These are phyloP conservation scores for Diplodia intermedia DNA, from an alignment of 2,329 filamentous ascomycete genomes.

Conservation along the genomic window DNA sequence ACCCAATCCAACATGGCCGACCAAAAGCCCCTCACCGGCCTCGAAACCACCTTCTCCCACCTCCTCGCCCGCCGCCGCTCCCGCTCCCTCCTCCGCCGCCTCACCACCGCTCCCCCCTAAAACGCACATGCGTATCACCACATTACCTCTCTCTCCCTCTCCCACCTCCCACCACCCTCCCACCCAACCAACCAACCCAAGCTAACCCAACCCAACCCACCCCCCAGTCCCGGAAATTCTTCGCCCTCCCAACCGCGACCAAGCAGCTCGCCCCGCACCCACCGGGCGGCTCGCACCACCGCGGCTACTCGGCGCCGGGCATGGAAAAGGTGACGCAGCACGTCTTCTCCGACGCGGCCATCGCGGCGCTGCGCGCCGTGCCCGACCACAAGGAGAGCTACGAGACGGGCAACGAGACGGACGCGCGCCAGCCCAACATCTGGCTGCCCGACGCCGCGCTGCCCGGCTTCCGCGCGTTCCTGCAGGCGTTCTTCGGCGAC, in stretches of 20 bases:
- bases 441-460: conserved; percentile 50
- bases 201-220: not conserved
- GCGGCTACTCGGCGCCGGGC: conserved; percentile 50
- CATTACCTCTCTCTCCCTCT: not conserved
- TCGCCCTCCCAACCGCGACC: conserved; percentile 44
- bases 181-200: too few species aligned
- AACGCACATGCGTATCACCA: too few species aligned
- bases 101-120: conserved; percentile 40
- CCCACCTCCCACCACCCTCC: not conserved
- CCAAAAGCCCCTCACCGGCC: conserved; percentile 19
- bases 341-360: conserved; percentile 37
- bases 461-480: conserved; percentile 47
- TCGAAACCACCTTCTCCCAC: conserved; percentile 40
- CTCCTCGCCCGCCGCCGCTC: conserved; percentile 51
- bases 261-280: conserved; percentile 52
- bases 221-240: conserved; percentile 46
- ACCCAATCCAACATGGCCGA: not conserved
- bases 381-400: conserved; percentile 48
- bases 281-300: conserved; percentile 47
- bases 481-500: conserved; percentile 41
- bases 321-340: conserved; percentile 48
- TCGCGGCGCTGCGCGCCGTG: conserved; percentile 37
- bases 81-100: conserved; percentile 43
- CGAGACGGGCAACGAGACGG: conserved; percentile 43
- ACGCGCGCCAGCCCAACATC: conserved; percentile 48